Evolutionary conservation across 345 rosid species (phyloP).

Genomic region (Bruguiera gymnorhiza): DNA sequence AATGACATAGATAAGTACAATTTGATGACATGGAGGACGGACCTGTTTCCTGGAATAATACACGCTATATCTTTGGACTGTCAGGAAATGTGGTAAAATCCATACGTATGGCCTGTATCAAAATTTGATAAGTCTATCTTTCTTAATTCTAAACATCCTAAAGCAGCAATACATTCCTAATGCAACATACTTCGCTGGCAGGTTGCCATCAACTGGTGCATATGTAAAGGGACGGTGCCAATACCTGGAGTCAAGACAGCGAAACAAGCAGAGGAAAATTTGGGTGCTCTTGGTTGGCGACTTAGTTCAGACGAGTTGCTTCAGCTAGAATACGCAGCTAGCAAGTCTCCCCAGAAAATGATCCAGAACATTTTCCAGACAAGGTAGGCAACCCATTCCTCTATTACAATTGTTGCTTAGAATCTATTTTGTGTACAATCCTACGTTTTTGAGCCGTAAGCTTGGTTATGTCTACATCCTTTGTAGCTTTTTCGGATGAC

Average conservation of each 20-base stretch:
- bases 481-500: too few species aligned
- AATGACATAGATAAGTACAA: neutral
- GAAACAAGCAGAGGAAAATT: conserved; percentile 68
- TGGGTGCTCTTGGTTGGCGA: conserved; percentile 84
- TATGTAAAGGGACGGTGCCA: conserved; percentile 76
- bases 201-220: conserved; percentile 97
- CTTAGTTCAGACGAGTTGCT: conserved; percentile 64
- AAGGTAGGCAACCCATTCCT: conserved; percentile 24
- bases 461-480: too few species aligned
- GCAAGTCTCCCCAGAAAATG: conserved; percentile 65
- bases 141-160: neutral
- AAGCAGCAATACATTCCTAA: neutral
- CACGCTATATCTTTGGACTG: neutral
- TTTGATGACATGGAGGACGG: neutral
- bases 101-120: neutral
- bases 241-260: conserved; percentile 85
- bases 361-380: conserved; percentile 90
- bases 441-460: too few species aligned
- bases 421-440: neutral
- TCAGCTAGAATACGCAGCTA: conserved; percentile 65
- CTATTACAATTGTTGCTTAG: neutral
- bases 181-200: conserved; percentile 15
- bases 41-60: neutral
- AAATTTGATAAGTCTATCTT: neutral
- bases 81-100: neutral